A percentile compares a stretch with the other conserved stretches of the same genome.
Evolutionary conservation across 2,329 filamentous ascomycete species (phyloP).

Genomic region (Chrysoporthe austroafricana): DNA sequence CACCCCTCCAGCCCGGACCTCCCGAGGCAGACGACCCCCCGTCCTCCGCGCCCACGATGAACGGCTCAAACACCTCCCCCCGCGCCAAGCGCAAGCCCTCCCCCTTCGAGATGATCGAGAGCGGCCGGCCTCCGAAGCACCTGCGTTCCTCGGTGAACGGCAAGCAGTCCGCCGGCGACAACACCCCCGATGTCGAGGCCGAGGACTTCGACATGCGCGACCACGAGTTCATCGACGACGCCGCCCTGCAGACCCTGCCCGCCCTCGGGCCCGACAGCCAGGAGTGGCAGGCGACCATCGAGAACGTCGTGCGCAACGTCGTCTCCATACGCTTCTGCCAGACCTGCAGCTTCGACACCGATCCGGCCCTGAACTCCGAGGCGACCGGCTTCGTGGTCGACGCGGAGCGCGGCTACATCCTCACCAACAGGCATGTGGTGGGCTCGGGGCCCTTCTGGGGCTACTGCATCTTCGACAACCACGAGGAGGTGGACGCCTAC

Average conservation of each 20-base stretch:
- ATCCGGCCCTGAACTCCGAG: constrained; percentile 89
- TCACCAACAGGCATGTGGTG: constrained; percentile 92
- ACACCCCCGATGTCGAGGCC: constrained; percentile 31
- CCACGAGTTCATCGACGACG: constrained; percentile 25
- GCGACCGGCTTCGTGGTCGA: constrained; percentile 98
- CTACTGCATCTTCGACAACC: constrained; percentile 98
- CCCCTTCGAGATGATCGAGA: constrained; percentile 27
- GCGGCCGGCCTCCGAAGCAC: constrained; percentile 33
- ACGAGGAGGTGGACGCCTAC: constrained; percentile 93
- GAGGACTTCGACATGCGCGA: constrained; percentile 28
- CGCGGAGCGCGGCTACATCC: constrained; percentile 84
- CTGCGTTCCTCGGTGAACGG: constrained; percentile 32
- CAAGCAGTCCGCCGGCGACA: constrained; percentile 32
- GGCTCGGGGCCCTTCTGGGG: constrained; percentile 97
- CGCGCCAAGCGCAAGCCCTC: constrained; percentile 36
- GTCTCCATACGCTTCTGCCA: constrained; percentile 99
- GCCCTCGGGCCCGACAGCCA: constrained; percentile 63
- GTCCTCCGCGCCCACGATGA: constrained; percentile 29
- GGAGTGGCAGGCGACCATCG: constrained; percentile 96
- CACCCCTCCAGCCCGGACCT: not conserved
- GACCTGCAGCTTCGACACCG: constrained; percentile 98
- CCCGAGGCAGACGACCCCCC: not conserved
- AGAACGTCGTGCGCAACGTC: constrained; percentile 90
- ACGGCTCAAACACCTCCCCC: constrained; percentile 30
- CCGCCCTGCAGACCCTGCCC: constrained; percentile 32